Evolutionary conservation across 2,329 filamentous ascomycete genomes (phyloP), one percentile per base, ranked within the genome.

Genomic region (Leptosphaerulina australis): DNA sequence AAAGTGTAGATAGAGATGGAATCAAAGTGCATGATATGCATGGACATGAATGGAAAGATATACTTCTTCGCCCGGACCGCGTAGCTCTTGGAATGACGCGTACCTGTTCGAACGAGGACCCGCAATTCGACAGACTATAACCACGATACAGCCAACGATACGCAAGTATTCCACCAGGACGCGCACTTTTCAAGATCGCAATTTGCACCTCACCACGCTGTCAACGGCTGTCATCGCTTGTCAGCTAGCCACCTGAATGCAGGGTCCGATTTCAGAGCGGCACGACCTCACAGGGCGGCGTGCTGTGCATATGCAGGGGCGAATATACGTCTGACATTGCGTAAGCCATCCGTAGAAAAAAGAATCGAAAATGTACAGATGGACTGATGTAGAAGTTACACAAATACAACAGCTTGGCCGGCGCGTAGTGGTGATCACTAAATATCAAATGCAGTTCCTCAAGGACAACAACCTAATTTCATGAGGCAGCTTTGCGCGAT

Each of bases 11-110:
- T 47, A 39, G 43, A 39, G 22, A 35, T 10, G 44, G 28, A 35
- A 14, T 14, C 17, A n/a, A 35, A 47, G 36, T 35, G 44, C 44
- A 43, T 44, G 44, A 44, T 34, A 33, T 17, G 46, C 46, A 44
- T 43, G 30, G 31, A 31, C 26, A 49, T 25, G 34, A 49, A 49
- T 44, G 38, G 31, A 33, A 33, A 43, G 10, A 37, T 38, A 45
- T 26, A 38, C 29, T 28, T 31, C 26, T 18, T 33, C 37, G 17
- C 5, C 29, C 29, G 10, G 36, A 36, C 36, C 36, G 35, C 24
- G 36, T 35, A 21, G 11, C 14, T 22, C 15, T 17, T 21, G 20
- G 21, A 18, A 14, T 45, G 43, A 37, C 43, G 43, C 43, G 26
- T 38, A 36, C 31, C 17, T 34, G 12, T 12, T 22, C 18, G 24